Base-by-base conservation (phyloP, 2,329 filamentous ascomycete species). In the Ramularia collo-cygni region DNA sequence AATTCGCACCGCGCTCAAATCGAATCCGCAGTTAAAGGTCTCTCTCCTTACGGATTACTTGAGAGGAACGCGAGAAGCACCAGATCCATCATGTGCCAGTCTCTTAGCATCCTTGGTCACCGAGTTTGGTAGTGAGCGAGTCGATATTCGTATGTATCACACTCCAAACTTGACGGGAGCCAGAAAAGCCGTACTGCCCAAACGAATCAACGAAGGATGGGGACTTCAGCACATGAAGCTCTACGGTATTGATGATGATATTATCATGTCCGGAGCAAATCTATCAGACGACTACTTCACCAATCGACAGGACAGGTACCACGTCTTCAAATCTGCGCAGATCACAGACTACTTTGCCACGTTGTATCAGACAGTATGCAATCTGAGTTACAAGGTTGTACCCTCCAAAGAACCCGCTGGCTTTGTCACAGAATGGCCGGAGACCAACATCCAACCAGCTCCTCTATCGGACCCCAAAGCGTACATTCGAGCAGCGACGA, bases 191-290 rank as follows among this genome's bases (percentile, higher is more conserved):
- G 71, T 85, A 51, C 77, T 96, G 2, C 92, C 92, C 0, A 85
- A 79, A 58, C 76, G 92, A 14, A 90, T 98, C 60, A 98, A 98
- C 53, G 92, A 98, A 66, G 92, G 92, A 13, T 98, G 92, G 92
- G 92, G 92, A 1, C 66, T 98, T 46, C 92, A 98, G 61, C 92
- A 98, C 60, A 98, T 98, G 90, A 98, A 98, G 72, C 71, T 98
- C 0, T 98, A 98, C 54, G 92, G 92, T 0, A 70, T 95, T 15
- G 92, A 98, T 55, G 88, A 98, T 57, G 88, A 95, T 62, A 83
- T 98, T 42, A 90, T 98, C 50, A 77, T 98, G 55, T 94, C 89
- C 6, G 89, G 88, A 77, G 92, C 92, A 12, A 98, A 98, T 53
- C 68, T 98, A 5, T 95, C 87, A 0, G 77, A 75, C 30, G 90